Evolutionary conservation across 1,284 basidiomycete species (phyloP).

Genomic region (Puccinia novopanici): DNA sequence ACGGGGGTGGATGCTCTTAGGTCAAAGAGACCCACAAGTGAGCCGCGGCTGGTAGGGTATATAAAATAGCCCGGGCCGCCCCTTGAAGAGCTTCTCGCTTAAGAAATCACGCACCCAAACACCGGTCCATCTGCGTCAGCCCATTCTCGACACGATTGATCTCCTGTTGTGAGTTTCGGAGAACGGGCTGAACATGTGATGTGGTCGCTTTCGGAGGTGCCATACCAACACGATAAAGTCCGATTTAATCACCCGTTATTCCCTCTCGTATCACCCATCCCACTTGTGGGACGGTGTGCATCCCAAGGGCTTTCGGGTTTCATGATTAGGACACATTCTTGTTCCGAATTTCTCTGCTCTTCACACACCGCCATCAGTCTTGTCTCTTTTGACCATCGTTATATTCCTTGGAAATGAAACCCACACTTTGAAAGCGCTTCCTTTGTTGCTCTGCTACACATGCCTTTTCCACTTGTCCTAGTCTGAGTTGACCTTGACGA

Average conservation of each 20-base stretch:
- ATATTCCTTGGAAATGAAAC: too few species aligned
- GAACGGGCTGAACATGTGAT: background rate
- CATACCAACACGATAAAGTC: background rate
- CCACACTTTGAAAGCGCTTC: too few species aligned
- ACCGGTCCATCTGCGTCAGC: slow-evolving; percentile 12
- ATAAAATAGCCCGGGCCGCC: background rate
- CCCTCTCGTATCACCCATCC: background rate
- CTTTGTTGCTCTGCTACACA: too few species aligned
- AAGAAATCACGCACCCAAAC: slow-evolving; percentile 32
- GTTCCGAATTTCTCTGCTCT: background rate
- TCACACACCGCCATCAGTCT: background rate
- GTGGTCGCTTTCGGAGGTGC: slow-evolving; percentile 35
- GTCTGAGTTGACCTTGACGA: too few species aligned
- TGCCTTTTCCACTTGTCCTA: too few species aligned
- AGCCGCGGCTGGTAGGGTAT: background rate
- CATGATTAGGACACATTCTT: slow-evolving; percentile 28
- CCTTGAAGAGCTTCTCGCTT: background rate
- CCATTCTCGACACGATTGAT: background rate
- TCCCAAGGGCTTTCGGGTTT: slow-evolving; percentile 27
- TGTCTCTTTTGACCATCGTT: background rate
- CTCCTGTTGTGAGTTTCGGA: background rate
- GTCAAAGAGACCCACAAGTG: slow-evolving; percentile 10
- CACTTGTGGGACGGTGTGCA: background rate
- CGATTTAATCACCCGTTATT: slow-evolving; percentile 41
- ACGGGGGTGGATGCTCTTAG: too few species aligned